phyloP scores from a whole-genome alignment of 352 stramenopile genomes.

The Phytophthora palmivora region DNA sequence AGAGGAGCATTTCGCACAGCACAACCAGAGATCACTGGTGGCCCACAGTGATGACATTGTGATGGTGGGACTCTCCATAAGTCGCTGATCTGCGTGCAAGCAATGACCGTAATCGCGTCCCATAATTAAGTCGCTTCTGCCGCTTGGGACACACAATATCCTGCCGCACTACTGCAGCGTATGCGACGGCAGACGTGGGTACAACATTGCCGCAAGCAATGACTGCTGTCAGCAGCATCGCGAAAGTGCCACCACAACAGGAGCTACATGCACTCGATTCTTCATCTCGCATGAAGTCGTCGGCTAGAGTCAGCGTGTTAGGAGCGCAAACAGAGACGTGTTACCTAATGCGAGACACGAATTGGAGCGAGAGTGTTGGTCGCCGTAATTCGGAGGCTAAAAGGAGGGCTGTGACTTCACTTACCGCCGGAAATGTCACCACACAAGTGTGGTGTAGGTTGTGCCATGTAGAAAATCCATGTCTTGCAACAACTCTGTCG shows the following conservation, averaged over 20 bases:
- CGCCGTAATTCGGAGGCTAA: slow-evolving; percentile 12
- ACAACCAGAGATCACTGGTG: too few species aligned
- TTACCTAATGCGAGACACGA: slow-evolving; percentile 26
- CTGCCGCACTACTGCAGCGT: neutral
- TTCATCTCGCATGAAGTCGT: neutral
- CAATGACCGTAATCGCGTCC: slow-evolving; percentile 11
- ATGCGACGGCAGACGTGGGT: slow-evolving; percentile 12
- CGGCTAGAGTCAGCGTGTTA: neutral
- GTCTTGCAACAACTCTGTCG: neutral
- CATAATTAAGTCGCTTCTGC: slow-evolving; percentile 15
- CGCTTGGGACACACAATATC: slow-evolving; percentile 13
- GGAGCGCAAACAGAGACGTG: slow-evolving; percentile 7
- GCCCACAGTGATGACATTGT: neutral
- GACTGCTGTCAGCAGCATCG: neutral
- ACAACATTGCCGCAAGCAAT: slow-evolving; percentile 14
- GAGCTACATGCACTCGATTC: neutral
- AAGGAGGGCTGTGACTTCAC: neutral
- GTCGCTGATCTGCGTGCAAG: slow-evolving; percentile 6
- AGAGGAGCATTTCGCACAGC: neutral
- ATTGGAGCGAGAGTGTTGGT: slow-evolving; percentile 19
- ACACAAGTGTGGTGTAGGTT: too few species aligned
- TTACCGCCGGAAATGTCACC: slow-evolving; percentile 16
- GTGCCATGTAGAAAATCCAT: neutral
- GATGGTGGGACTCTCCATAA: slow-evolving; percentile 1
- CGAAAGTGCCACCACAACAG: neutral